These are phyloP conservation scores for Neonectria coccinea DNA, from an alignment of 2,329 filamentous ascomycete species.

Conservation along the genomic window DNA sequence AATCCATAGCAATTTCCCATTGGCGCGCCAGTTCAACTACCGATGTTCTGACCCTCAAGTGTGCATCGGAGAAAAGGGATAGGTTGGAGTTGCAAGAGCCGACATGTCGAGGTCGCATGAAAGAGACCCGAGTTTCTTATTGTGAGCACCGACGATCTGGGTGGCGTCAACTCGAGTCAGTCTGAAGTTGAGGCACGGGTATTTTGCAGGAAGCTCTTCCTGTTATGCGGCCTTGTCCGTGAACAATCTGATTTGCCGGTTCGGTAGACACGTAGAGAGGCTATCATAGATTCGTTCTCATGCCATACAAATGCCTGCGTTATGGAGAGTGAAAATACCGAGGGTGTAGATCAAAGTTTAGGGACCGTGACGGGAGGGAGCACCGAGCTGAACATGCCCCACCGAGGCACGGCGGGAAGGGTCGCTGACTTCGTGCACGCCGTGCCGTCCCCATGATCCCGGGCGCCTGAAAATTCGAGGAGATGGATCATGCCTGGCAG, in stretches of 20 bases:
- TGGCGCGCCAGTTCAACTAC: neutral
- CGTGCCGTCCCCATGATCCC: conserved; percentile 7
- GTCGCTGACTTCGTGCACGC: conserved; percentile 6
- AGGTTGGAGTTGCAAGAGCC: neutral
- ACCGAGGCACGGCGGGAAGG: neutral
- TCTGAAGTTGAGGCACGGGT: conserved; percentile 9
- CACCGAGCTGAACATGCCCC: conserved; percentile 18
- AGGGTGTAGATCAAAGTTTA: conserved; percentile 13
- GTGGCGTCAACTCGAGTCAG: conserved; percentile 8
- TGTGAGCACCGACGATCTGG: conserved; percentile 14
- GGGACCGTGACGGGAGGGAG: conserved; percentile 12
- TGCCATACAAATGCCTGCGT: conserved; percentile 1
- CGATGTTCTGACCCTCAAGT: neutral
- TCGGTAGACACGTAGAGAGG: neutral
- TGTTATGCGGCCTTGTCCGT: neutral
- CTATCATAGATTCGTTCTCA: neutral
- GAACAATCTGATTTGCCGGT: neutral
- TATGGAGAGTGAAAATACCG: neutral
- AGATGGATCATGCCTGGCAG: neutral
- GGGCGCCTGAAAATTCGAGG: conserved; percentile 16
- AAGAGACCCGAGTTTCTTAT: conserved; percentile 5
- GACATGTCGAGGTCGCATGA: neutral
- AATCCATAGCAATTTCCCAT: neutral
- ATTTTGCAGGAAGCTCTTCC: neutral
- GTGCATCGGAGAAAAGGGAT: neutral